Evolutionary conservation across 257 asterid species (phyloP).

Genomic region (Scutellaria minor): DNA sequence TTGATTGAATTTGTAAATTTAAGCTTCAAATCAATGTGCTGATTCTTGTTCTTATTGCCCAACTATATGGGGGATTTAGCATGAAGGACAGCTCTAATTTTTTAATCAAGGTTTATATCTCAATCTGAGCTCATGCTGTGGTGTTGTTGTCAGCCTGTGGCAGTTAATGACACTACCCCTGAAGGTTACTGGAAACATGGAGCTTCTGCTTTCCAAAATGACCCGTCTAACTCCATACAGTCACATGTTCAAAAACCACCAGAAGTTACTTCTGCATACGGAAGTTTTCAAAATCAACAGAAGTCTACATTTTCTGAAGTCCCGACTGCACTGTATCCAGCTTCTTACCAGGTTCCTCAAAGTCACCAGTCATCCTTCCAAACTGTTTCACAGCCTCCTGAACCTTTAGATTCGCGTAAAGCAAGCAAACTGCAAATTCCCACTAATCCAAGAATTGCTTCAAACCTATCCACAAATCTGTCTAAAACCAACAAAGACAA

Average conservation of each 20-base stretch:
- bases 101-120: slow-evolving; percentile 32
- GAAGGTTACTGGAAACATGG: slow-evolving; percentile 77
- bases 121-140: slow-evolving; percentile 38
- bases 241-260: slow-evolving; percentile 56
- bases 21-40: slow-evolving; percentile 6
- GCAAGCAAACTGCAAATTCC: slow-evolving; percentile 86
- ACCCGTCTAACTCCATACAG: slow-evolving; percentile 53
- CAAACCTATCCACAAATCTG: slow-evolving; percentile 57
- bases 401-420: slow-evolving; percentile 59
- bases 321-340: slow-evolving; percentile 50
- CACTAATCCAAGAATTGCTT: slow-evolving; percentile 93
- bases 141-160: slow-evolving; percentile 75
- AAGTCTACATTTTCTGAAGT: slow-evolving; percentile 58
- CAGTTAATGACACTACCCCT: slow-evolving; percentile 51
- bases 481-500: slow-evolving; percentile 69
- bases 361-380: slow-evolving; percentile 67
- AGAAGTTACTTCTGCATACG: slow-evolving; percentile 50
- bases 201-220: slow-evolving; percentile 61
- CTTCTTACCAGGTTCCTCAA: slow-evolving; percentile 65
- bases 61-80: background rate
- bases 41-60: slow-evolving; percentile 2
- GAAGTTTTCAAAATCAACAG: slow-evolving; percentile 59
- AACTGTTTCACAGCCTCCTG: slow-evolving; percentile 59
- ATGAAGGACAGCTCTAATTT: slow-evolving; percentile 1
- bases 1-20: slow-evolving; percentile 13